These are phyloP conservation scores for Oxytropis ochrocephala DNA, from an alignment of 306 rosid genomes.

Conservation along the genomic window DNA sequence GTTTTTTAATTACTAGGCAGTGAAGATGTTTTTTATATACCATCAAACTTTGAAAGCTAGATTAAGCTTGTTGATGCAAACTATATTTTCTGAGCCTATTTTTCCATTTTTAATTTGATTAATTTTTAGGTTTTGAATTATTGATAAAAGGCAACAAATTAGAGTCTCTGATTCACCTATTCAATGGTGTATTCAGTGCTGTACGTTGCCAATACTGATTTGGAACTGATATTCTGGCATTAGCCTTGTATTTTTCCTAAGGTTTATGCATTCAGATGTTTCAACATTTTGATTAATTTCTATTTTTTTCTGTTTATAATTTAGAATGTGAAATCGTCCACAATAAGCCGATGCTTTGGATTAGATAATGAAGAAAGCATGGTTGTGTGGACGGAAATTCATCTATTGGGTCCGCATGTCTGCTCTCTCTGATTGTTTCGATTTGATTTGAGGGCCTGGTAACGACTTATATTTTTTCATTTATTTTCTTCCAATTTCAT, in stretches of 20 bases:
- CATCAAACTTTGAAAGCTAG: constrained; percentile 95
- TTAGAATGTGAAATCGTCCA: constrained; percentile 36
- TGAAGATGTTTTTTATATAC: constrained; percentile 52
- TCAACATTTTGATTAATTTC: constrained; percentile 27
- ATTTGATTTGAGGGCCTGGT: constrained; percentile 95
- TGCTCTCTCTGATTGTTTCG: constrained; percentile 58
- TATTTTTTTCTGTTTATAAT: too few relatives aligned
- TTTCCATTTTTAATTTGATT: not conserved
- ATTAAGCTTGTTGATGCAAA: constrained; percentile 65
- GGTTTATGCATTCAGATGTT: constrained; percentile 65
- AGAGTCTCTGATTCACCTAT: constrained; percentile 83
- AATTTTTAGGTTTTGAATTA: not conserved
- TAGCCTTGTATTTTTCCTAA: not conserved
- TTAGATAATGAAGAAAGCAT: constrained; percentile 67
- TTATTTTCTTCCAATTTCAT: too few relatives aligned
- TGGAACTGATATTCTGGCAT: constrained; percentile 76
- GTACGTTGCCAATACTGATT: constrained; percentile 74
- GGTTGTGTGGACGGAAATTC: constrained; percentile 78
- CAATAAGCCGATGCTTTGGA: constrained; percentile 99
- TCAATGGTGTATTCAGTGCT: constrained; percentile 63
- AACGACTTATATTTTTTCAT: constrained; percentile 46
- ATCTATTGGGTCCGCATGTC: constrained; percentile 67
- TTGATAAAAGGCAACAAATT: constrained; percentile 65
- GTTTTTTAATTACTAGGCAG: constrained; percentile 17
- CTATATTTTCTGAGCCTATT: constrained; percentile 47